phyloP scores from a whole-genome alignment of 1,284 basidiomycete genomes.

The Leccinum subrobustum region DNA sequence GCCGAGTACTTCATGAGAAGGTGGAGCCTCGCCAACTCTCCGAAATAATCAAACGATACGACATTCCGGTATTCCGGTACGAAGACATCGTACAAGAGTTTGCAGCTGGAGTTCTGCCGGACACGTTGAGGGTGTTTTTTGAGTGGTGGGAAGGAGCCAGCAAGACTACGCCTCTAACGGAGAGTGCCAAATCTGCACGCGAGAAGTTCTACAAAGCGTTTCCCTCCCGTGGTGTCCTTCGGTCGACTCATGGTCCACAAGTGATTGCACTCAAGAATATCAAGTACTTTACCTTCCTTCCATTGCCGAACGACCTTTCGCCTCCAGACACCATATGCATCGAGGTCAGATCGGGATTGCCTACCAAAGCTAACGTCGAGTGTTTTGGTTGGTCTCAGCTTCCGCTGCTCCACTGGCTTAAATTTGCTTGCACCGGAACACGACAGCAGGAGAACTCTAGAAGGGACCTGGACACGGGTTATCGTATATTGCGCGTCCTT shows the following conservation, averaged over 20 bases:
- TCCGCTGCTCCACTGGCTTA: conserved; percentile 43
- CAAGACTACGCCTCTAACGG: background rate
- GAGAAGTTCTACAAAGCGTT: conserved; percentile 8
- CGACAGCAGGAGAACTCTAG: conserved; percentile 35
- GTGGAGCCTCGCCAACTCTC: conserved; percentile 50
- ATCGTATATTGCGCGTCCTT: conserved; percentile 54
- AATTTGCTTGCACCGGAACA: conserved; percentile 1
- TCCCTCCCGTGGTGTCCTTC: background rate
- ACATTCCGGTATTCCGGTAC: conserved; percentile 76
- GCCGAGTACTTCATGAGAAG: conserved; percentile 15
- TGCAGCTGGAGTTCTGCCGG: conserved; percentile 64
- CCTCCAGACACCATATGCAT: conserved; percentile 45
- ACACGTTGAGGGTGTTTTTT: conserved; percentile 79
- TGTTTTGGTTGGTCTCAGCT: conserved; percentile 78
- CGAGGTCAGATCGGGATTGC: conserved; percentile 58
- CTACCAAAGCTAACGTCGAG: conserved; percentile 62
- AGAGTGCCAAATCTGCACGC: background rate
- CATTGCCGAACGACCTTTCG: conserved; percentile 80
- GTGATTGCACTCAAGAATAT: conserved; percentile 58
- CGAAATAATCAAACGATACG: conserved; percentile 42
- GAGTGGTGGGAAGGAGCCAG: conserved; percentile 75
- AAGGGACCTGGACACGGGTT: conserved; percentile 43
- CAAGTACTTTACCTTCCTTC: conserved; percentile 48
- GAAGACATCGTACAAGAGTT: conserved; percentile 84
- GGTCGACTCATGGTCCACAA: background rate